Conservation (phyloP, 164 flowering plant species). For the Dillenia suffruticosa region DNA sequence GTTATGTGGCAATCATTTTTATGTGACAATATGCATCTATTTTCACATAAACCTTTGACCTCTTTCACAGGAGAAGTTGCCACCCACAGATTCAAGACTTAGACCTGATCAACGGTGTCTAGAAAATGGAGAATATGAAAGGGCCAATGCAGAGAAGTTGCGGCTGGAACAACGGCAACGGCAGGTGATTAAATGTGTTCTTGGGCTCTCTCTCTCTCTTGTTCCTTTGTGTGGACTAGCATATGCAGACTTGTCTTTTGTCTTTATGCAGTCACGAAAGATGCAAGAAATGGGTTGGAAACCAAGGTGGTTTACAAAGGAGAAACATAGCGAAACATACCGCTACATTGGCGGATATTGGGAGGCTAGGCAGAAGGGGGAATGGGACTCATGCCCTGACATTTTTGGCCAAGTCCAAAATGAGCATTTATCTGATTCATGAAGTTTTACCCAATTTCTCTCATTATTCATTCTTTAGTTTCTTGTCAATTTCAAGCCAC, state of each 20-base stretch:
- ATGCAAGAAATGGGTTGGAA: slow-evolving; percentile 53
- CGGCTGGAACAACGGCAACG: slow-evolving; percentile 51
- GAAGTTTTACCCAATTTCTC: background rate
- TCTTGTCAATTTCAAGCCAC: too few species aligned
- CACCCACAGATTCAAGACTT: slow-evolving; percentile 57
- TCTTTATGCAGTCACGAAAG: slow-evolving; percentile 28
- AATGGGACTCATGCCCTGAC: slow-evolving; percentile 41
- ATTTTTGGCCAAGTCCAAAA: slow-evolving; percentile 38
- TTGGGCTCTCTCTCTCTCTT: too few species aligned
- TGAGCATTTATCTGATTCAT: slow-evolving; percentile 14
- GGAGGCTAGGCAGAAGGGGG: slow-evolving; percentile 37
- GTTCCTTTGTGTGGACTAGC: too few species aligned
- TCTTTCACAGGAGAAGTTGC: slow-evolving; percentile 39
- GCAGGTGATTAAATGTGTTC: slow-evolving; percentile 21
- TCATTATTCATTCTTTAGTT: too few species aligned
- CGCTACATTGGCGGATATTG: slow-evolving; percentile 44
- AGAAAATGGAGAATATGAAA: slow-evolving; percentile 47
- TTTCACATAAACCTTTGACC: too few species aligned
- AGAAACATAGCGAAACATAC: slow-evolving; percentile 23
- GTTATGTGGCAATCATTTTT: too few species aligned
- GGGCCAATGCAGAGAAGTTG: slow-evolving; percentile 52
- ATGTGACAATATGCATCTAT: too few species aligned
- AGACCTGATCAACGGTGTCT: slow-evolving; percentile 57
- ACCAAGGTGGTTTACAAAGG: slow-evolving; percentile 43
- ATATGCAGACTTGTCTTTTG: too few species aligned